Base-by-base conservation (phyloP, 139 green algal genomes). In the Chlamydomonas asymmetrica region DNA sequence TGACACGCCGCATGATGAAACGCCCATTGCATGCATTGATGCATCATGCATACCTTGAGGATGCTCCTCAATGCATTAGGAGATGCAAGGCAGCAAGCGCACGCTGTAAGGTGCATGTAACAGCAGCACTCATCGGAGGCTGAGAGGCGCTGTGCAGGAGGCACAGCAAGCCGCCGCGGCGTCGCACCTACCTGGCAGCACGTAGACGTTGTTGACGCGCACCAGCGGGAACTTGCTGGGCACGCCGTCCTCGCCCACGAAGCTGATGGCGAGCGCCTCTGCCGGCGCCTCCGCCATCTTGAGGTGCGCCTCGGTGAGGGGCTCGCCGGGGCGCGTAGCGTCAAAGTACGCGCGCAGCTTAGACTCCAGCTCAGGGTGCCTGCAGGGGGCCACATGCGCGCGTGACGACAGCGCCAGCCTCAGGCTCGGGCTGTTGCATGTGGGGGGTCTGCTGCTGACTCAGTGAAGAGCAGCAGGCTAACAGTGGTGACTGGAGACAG, bases 271-370 rank as follows among this genome's bases (percentile, higher is more conserved):
- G 8, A 70, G 40, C 41, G 5, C 34, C 25, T 50, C 52, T 25
- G 56, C 5, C 61, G 39, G 52, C 68, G 59, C 73, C 68, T 96
- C 83, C n/a, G 92, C 89, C 92, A 97, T 94, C 74, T 97, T 97
- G n/a, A 97, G 82, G 78, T 97, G 92, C 3, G 87, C 82, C 16
- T 80, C 29, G 1, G 88, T 97, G 22, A 91, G 70, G 49, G 23
- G 20, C 61, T 78, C 63, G 38, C 59, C 71, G 3, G n/a, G n/a
- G n/a, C n/a, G n/a, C n/a, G n/a, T n/a, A n/a, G n/a, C n/a, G n/a
- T 88, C 91, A 86, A 97, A 97, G 54, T 90, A 89, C 3, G 0
- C 38, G 4, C 81, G 25, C 59, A 97, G 73, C 3, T 85, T 76
- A 13, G 79, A 22, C 74, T 94, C 88, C 35, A 96, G 50, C 22